Conservation (phyloP, 257 asterid genomes). For the Solanum phureja region DNA sequence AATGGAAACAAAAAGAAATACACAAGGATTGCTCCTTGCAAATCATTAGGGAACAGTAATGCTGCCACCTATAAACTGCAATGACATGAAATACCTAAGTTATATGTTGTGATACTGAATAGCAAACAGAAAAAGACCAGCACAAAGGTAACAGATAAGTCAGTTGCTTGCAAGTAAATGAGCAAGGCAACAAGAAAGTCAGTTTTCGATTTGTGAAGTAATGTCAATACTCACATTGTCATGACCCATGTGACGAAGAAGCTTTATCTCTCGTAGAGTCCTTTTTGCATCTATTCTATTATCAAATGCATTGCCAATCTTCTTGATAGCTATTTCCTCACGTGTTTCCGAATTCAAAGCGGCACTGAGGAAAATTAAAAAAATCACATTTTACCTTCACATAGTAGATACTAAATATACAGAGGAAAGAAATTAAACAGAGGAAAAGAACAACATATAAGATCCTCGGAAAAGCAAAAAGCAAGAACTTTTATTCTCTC, state of each 20-base stretch:
- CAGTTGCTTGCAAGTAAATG: neutral
- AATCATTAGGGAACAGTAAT: neutral
- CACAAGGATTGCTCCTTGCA: neutral
- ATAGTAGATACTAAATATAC: neutral
- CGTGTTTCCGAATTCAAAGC: conserved; percentile 92
- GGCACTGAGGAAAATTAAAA: conserved; percentile 41
- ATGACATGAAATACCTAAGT: neutral
- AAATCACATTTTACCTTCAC: conserved; percentile 13
- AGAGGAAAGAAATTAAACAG: neutral
- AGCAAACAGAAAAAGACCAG: neutral
- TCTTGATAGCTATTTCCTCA: conserved; percentile 93
- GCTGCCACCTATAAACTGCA: neutral
- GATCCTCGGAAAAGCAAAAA: neutral
- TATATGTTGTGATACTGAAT: neutral
- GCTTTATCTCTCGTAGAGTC: conserved; percentile 88
- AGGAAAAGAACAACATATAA: neutral
- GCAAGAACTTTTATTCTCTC: neutral
- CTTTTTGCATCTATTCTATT: conserved; percentile 91
- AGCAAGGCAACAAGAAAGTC: neutral
- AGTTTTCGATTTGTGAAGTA: neutral
- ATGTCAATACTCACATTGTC: conserved; percentile 48
- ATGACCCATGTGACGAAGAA: conserved; percentile 88
- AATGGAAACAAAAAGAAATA: neutral
- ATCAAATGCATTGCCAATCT: conserved; percentile 98
- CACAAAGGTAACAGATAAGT: neutral